Conservation (phyloP, 371 early-diverging fungal species). For the Apophysomyces variabilis region DNA sequence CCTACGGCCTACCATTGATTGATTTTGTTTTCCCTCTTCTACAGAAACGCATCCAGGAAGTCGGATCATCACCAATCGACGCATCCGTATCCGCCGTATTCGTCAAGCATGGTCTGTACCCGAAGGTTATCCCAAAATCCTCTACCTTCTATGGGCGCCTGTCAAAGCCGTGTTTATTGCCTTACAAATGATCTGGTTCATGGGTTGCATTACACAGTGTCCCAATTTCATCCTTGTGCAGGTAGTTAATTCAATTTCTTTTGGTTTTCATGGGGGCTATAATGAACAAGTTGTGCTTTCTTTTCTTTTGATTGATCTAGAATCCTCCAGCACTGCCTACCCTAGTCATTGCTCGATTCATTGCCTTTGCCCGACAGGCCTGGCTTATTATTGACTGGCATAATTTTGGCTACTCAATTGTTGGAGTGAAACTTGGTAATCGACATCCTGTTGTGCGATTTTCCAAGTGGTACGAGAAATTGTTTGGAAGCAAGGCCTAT, state of each 20-base stretch:
- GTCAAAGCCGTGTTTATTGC: constrained; percentile 62
- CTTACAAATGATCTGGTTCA: constrained; percentile 48
- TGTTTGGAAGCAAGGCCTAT: constrained; percentile 73
- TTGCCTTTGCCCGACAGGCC: constrained; percentile 63
- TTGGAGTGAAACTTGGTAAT: constrained; percentile 74
- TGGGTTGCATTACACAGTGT: constrained; percentile 44
- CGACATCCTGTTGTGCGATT: constrained; percentile 60
- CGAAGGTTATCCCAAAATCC: constrained; percentile 54
- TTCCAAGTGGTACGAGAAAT: constrained; percentile 75
- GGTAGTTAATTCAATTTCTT: constrained; percentile 44
- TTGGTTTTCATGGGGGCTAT: too few species aligned
- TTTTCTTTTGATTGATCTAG: constrained; percentile 48
- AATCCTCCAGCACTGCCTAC: constrained; percentile 97
- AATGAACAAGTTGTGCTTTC: too few species aligned
- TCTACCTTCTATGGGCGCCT: constrained; percentile 67
- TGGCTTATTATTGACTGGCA: constrained; percentile 96
- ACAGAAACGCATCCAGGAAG: constrained; percentile 48
- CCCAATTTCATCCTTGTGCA: constrained; percentile 84
- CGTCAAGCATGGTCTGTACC: constrained; percentile 55
- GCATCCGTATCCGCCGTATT: constrained; percentile 51
- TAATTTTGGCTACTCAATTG: constrained; percentile 92
- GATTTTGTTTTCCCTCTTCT: neutral
- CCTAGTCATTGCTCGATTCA: constrained; percentile 72
- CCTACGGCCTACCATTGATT: constrained; percentile 1
- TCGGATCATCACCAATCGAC: constrained; percentile 38